Conservation (phyloP, 2,329 filamentous ascomycete species). For the Aureobasidium sp. region DNA sequence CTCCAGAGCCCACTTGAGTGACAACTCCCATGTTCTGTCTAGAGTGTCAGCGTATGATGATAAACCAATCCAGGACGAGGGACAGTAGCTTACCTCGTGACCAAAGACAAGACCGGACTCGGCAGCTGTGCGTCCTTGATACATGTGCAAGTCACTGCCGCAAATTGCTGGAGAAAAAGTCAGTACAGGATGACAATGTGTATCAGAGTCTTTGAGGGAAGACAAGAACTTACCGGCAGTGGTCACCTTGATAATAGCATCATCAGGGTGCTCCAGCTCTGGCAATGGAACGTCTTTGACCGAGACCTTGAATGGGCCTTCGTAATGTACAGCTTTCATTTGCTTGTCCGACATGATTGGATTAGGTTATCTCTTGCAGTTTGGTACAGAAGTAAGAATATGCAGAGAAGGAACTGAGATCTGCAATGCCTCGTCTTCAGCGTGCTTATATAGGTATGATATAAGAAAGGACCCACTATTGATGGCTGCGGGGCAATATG, state of each 20-base stretch:
- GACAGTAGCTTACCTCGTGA: constrained; percentile 38
- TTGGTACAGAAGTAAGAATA: background rate
- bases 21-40: constrained; percentile 50
- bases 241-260: constrained; percentile 59
- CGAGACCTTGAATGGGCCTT: constrained; percentile 55
- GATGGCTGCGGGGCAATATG: background rate
- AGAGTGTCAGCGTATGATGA: background rate
- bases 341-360: background rate
- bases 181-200: background rate
- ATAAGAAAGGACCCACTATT: background rate
- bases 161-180: constrained; percentile 18
- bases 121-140: constrained; percentile 58
- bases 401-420: background rate
- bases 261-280: constrained; percentile 56
- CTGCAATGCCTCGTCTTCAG: background rate
- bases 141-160: constrained; percentile 45
- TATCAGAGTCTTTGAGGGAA: background rate
- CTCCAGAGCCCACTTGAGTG: constrained; percentile 49
- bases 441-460: background rate
- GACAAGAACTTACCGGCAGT: constrained; percentile 43
- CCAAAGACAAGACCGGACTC: constrained; percentile 56
- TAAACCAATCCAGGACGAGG: background rate
- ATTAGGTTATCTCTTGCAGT: background rate
- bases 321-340: constrained; percentile 58
- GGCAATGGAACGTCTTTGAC: constrained; percentile 54